phyloP scores from a whole-genome alignment of 257 asterid species.

The Rehmannia glutinosa region DNA sequence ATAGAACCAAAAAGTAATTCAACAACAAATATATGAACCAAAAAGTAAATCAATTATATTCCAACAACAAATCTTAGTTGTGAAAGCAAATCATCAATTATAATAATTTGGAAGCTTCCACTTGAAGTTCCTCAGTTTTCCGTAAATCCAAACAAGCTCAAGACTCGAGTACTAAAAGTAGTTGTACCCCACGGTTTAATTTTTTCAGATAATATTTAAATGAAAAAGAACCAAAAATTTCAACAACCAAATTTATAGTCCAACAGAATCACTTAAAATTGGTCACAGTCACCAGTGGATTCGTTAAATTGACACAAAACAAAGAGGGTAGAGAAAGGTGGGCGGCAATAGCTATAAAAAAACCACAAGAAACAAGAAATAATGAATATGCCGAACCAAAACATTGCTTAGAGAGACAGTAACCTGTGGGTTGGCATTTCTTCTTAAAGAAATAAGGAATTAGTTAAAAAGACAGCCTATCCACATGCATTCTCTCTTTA shows the following conservation, averaged over 20 bases:
- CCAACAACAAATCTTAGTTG: background rate
- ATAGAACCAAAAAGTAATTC: background rate
- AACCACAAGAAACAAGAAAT: background rate
- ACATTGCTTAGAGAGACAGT: slow-evolving; percentile 55
- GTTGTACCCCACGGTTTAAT: background rate
- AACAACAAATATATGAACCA: background rate
- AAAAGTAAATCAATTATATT: background rate
- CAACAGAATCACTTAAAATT: background rate
- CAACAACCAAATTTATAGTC: background rate
- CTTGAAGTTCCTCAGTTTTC: slow-evolving; percentile 14
- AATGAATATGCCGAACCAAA: slow-evolving; percentile 10
- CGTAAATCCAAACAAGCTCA: background rate
- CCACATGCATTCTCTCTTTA: slow-evolving; percentile 39
- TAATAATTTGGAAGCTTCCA: slow-evolving; percentile 12
- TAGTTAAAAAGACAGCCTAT: slow-evolving; percentile 52
- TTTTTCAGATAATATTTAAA: background rate
- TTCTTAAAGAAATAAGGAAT: slow-evolving; percentile 29
- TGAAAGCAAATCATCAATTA: background rate
- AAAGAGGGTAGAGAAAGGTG: background rate
- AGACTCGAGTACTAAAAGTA: background rate
- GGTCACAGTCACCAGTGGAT: background rate
- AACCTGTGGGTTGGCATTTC: slow-evolving; percentile 39
- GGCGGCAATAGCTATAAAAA: background rate
- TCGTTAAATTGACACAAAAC: background rate
- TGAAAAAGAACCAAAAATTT: background rate